Evolutionary conservation across 345 rosid genomes (phyloP).

Genomic region (Erysimum cheiranthoides): DNA sequence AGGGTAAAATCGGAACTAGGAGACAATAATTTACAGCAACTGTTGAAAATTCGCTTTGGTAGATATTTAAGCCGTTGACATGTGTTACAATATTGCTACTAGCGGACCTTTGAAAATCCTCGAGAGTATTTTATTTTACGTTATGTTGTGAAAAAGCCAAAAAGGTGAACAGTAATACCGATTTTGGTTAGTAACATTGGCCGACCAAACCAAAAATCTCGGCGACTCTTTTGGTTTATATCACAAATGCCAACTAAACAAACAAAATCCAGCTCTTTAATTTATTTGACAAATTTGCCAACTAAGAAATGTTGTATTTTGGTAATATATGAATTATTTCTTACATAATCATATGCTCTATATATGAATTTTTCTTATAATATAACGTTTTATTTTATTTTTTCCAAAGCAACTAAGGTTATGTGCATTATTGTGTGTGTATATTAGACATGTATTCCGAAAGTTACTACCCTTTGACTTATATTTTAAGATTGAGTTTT

Average conservation of each 20-base stretch:
- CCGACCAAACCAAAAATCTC: constrained; percentile 39
- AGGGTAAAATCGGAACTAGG: constrained; percentile 45
- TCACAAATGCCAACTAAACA: constrained; percentile 9
- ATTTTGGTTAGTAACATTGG: neutral
- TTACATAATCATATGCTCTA: constrained; percentile 1
- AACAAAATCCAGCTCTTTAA: constrained; percentile 9
- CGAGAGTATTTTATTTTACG: constrained; percentile 17
- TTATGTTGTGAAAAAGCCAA: constrained; percentile 30
- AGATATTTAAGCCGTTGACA: neutral
- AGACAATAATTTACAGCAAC: constrained; percentile 28
- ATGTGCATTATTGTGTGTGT: constrained; percentile 9
- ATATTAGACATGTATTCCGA: neutral
- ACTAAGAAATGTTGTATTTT: constrained; percentile 15
- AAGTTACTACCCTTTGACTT: neutral
- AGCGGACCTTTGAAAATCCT: neutral
- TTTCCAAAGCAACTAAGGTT: constrained; percentile 4
- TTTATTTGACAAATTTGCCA: constrained; percentile 27
- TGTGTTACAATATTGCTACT: constrained; percentile 3
- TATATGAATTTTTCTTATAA: neutral
- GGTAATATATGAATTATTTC: constrained; percentile 6
- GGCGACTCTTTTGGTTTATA: constrained; percentile 38
- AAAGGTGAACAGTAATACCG: constrained; percentile 6
- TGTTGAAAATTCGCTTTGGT: neutral
- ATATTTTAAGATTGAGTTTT: neutral
- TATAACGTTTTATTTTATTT: too few relatives aligned